Conservation (phyloP, 2,329 filamentous ascomycete genomes). For the Neoascochyta sp. region DNA sequence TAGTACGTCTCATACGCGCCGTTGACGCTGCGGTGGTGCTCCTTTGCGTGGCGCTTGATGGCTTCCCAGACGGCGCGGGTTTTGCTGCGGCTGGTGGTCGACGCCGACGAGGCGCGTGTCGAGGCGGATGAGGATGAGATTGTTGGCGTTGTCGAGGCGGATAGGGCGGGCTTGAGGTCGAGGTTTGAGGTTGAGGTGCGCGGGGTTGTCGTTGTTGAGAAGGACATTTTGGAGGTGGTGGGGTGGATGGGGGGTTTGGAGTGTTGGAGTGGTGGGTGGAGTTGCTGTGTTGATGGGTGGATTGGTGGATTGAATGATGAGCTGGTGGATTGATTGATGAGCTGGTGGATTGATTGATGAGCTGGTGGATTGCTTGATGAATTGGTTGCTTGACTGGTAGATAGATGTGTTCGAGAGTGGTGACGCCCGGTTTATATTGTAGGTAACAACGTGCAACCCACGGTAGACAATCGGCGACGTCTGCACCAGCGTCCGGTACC, state of each 20-base stretch:
- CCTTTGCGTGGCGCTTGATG: conserved; percentile 15
- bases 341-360: no score
- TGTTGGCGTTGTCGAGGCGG: conserved; percentile 5
- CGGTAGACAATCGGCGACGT: no score
- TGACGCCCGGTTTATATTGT: no score
- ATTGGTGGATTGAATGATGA: no score
- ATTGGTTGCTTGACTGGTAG: no score
- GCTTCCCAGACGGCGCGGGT: conserved; percentile 9
- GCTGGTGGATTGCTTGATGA: no score
- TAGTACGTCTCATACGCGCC: conserved; percentile 20
- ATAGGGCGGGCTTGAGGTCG: conserved; percentile 11
- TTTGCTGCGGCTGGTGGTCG: conserved; percentile 5
- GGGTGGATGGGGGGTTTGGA: neutral
- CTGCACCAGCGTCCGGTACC: no score
- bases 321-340: no score
- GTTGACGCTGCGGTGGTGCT: conserved; percentile 23
- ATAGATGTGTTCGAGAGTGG: neutral
- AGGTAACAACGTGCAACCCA: no score
- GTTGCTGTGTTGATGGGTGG: no score
- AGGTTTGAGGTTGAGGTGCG: conserved; percentile 18
- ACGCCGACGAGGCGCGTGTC: no score
- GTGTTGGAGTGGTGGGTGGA: no score
- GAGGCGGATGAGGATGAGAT: conserved; percentile 1
- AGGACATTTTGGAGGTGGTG: conserved; percentile 6
- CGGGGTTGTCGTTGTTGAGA: conserved; percentile 14